Evolutionary conservation across 345 rosid species (phyloP), one percentile per base, ranked within the genome.

Genomic region (Eucalyptus sideroxylon): DNA sequence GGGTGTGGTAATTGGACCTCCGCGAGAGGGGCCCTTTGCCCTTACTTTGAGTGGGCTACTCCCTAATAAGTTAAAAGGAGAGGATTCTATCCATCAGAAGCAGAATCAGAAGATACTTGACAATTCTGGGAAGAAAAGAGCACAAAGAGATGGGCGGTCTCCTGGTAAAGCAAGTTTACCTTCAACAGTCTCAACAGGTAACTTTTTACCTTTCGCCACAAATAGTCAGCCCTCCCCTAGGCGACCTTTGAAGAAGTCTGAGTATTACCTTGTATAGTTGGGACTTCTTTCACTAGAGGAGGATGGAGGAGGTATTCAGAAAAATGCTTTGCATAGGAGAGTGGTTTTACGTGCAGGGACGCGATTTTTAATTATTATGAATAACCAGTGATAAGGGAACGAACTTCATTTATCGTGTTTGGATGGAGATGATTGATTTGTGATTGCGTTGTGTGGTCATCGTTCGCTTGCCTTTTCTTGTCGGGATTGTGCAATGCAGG

Each of bases 1-100:
- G 95, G 95, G 26, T 94, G 95, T 14, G 95, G 94, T 26, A 94
- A 94, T 87, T 93, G 95, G 95, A 93, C 95, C 12, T 89, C 91
- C 23, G 59, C 93, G 7, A 89, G 93, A 80, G 94, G 95, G 34
- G 93, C 94, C 17, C 90, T 88, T 42, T 94, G 95, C 93, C 90
- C 88, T 81, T 94, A 89, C 89, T 93, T 92, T 30, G 93, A 92
- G 89, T 94, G 95, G 95, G 93, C 93, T 21, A 85, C 91, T 53
- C 88, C 91, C 53, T 93, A 51, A 93, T 93, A 59, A 93, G 87
- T 77, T 67, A 47, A 31, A 31, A 60, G 53, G 87, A 77, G 86
- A 47, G 44, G 53, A 47, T 86, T 82, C 87, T 55, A 14, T 31
- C 85, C 44, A 40, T 86, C 27, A 40, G 47, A 40, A 77, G 82